Percentiles rank a stretch among this genome's conserved stretches.
Evolutionary conservation across 106 monocot genomes (phyloP).

Genomic region (Posidonia australis): DNA sequence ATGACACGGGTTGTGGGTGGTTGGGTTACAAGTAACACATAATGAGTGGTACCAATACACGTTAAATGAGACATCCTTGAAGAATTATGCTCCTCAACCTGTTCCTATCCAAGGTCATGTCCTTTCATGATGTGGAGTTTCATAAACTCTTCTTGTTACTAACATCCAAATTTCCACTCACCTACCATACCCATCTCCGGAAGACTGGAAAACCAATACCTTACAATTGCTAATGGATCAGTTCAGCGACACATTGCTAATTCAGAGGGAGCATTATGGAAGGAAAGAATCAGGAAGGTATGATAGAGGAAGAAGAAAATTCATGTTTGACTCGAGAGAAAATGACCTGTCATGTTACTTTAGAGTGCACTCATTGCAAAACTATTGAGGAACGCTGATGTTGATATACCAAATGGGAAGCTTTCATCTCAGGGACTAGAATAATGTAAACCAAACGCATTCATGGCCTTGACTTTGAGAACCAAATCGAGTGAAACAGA

Average conservation of each 20-base stretch:
- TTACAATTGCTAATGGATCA: neutral
- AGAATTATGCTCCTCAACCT: no score
- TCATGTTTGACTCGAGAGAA: neutral
- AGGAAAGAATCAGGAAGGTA: neutral
- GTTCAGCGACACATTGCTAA: neutral
- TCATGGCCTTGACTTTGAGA: neutral
- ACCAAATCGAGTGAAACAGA: neutral
- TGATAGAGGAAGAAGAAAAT: slow-evolving; percentile 1
- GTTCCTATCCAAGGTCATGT: no score
- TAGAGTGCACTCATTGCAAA: neutral
- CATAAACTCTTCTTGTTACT: neutral
- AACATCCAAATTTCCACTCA: slow-evolving; percentile 4
- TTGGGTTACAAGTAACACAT: neutral
- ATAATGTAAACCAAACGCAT: neutral
- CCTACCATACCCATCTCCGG: neutral
- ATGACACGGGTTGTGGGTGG: neutral
- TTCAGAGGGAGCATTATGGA: neutral
- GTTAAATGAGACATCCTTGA: no score
- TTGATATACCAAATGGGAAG: neutral
- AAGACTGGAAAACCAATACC: neutral
- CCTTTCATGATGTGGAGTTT: neutral
- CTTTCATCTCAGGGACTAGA: neutral
- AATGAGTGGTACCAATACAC: no score
- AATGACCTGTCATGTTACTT: neutral
- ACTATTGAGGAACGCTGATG: neutral